Evolutionary conservation across 139 green algal species (phyloP).

Genomic region (Micromonas commoda): DNA sequence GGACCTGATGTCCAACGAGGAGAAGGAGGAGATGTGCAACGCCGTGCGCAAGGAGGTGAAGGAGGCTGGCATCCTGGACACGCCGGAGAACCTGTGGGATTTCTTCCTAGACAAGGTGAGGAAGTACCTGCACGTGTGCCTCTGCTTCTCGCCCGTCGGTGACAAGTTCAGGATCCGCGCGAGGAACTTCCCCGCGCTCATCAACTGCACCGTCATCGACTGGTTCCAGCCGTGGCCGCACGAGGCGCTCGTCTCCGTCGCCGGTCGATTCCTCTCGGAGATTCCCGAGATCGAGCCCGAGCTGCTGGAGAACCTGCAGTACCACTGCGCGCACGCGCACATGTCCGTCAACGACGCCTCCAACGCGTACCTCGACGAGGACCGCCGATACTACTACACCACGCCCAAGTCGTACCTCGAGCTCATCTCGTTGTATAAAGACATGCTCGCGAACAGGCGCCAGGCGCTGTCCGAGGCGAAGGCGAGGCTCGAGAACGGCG

Average conservation of each 20-base stretch:
- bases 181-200: constrained; percentile 80
- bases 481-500: constrained; percentile 68
- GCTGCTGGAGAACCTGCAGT: constrained; percentile 81
- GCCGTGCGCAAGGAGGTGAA: constrained; percentile 47
- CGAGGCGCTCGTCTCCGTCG: constrained; percentile 70
- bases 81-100: constrained; percentile 64
- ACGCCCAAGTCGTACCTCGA: constrained; percentile 86
- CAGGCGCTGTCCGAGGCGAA: constrained; percentile 39
- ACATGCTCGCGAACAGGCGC: constrained; percentile 44
- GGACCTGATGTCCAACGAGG: constrained; percentile 65
- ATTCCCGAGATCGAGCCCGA: constrained; percentile 49
- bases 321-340: constrained; percentile 68
- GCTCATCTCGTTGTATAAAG: constrained; percentile 86
- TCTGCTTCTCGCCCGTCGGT: constrained; percentile 70
- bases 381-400: constrained; percentile 77
- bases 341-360: constrained; percentile 52
- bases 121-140: constrained; percentile 73
- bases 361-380: constrained; percentile 50
- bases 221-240: constrained; percentile 85
- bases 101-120: constrained; percentile 67
- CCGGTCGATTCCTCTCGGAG: constrained; percentile 73
- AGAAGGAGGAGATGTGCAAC: constrained; percentile 66
- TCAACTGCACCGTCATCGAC: constrained; percentile 85
- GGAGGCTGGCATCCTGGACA: constrained; percentile 45
- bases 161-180: constrained; percentile 62